Conservation (phyloP, 306 rosid genomes). For the Cucurbita argyrosperma region DNA sequence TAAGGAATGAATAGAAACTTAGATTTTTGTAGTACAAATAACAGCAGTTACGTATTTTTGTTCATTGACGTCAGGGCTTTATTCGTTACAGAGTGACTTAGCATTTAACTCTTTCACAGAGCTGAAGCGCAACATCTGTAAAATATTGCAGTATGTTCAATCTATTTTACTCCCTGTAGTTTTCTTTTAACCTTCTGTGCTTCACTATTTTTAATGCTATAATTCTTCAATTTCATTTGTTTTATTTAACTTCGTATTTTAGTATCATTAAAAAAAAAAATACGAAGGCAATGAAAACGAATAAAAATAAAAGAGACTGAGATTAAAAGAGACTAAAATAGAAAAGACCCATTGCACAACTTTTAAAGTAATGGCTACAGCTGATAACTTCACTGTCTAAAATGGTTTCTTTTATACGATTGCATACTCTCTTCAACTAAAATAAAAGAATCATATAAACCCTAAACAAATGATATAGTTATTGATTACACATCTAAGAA, state of each 20-base stretch:
- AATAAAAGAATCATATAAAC: background rate
- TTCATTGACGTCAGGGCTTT: background rate
- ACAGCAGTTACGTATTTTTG: background rate
- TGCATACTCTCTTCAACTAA: too few species aligned
- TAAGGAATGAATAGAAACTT: background rate
- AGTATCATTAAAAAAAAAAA: background rate
- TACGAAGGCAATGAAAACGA: background rate
- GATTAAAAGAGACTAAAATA: background rate
- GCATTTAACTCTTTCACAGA: background rate
- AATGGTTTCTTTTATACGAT: too few species aligned
- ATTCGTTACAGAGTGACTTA: background rate
- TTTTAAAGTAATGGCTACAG: too few species aligned
- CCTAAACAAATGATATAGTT: background rate
- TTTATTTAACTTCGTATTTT: background rate
- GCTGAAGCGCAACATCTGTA: background rate
- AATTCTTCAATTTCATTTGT: background rate
- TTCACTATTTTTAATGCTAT: background rate
- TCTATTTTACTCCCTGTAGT: background rate
- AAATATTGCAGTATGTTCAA: background rate
- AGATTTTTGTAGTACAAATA: background rate
- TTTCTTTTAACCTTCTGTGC: background rate
- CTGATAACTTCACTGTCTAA: background rate
- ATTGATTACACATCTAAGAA: background rate
- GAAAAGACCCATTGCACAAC: too few species aligned
- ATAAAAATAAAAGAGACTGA: too few species aligned